Evolutionary conservation across 495 filamentous ascomycete genomes (phyloP), one percentile per base, ranked within the genome.

Genomic region (Penicillium paxilli): DNA sequence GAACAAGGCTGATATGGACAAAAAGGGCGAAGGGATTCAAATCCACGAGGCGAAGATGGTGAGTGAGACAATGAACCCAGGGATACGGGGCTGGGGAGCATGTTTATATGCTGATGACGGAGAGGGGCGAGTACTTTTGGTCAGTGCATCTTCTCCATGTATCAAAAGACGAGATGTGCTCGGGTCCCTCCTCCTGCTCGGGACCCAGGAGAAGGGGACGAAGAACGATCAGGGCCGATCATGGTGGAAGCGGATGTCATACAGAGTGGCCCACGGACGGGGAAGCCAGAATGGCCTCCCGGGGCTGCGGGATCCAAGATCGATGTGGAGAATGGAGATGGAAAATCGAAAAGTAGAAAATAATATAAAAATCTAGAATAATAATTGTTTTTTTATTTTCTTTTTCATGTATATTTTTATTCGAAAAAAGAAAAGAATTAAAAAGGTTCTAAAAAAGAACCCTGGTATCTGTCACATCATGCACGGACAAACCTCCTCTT

Each of bases 401-500:
- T 20, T 38, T 38, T 38, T 38, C 12, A 35, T 3, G 14, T 35
- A 8, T 35, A 6, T 38, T 38, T 38, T 38, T 38, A 0, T 19
- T 20, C 11, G 12, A 38, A 20, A 38, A 40, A 19, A 40, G 3
- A 20, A 40, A 8, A 19, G 14, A 4, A 38, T 12, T 5, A 55
- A 23, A 44, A 42, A 49, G n/a, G 30, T 46, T 50, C 26, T 14
- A 51, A 40, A 37, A 23, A 25, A 26, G 44, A 44, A 37, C 45
- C 28, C 44, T 49, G 60, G 23, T 71, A 66, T 72, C 67, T 74
- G 69, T 74, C 69, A 75, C 68, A 73, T 69, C 59, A 38, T 54
- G 65, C 60, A 66, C 66, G 42, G 67, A 73, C 61, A 53, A 57
- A 49, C 55, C 26, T 50, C 51, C 49, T 52, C 46, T 45, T 54